Conservation (phyloP, 2,329 filamentous ascomycete species). For the Clonostachys rosea region DNA sequence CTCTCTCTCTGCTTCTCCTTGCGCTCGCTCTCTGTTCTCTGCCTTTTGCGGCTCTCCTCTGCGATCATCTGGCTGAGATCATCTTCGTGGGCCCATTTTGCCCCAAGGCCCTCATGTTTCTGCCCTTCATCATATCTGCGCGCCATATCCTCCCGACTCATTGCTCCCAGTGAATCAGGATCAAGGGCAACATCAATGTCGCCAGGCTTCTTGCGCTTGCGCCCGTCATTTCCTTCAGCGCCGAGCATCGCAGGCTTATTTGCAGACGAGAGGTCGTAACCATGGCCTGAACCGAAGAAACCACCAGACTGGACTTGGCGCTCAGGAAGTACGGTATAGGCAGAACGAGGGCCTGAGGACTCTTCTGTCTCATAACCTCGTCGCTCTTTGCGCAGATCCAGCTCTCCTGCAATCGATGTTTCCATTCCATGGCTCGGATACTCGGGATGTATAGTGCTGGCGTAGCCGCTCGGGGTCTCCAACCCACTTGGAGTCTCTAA, state of each 20-base stretch:
- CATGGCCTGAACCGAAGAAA: conserved; percentile 93
- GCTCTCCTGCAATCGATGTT: conserved; percentile 77
- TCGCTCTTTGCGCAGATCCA: conserved; percentile 81
- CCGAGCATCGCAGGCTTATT: conserved; percentile 73
- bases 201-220: conserved; percentile 92
- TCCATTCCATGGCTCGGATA: conserved; percentile 63
- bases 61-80: conserved; percentile 96
- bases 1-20: conserved; percentile 57
- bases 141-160: conserved; percentile 80
- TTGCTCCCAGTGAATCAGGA: conserved; percentile 74
- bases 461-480: conserved; percentile 77
- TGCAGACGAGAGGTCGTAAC: conserved; percentile 72
- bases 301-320: conserved; percentile 80
- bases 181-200: conserved; percentile 93
- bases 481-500: conserved; percentile 71
- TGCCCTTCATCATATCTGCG: conserved; percentile 73
- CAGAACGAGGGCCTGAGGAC: conserved; percentile 65
- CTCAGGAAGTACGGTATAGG: conserved; percentile 88
- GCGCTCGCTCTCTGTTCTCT: conserved; percentile 82
- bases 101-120: conserved; percentile 60
- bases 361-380: conserved; percentile 88
- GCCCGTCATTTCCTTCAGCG: conserved; percentile 62
- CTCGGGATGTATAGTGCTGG: conserved; percentile 77
- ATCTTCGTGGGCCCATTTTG: conserved; percentile 73
- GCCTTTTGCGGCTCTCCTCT: conserved; percentile 82